Percentiles rank a stretch among this genome's conserved stretches.
phyloP scores from a whole-genome alignment of 2,329 filamentous ascomycete species.

The Monosporascus sp. region DNA sequence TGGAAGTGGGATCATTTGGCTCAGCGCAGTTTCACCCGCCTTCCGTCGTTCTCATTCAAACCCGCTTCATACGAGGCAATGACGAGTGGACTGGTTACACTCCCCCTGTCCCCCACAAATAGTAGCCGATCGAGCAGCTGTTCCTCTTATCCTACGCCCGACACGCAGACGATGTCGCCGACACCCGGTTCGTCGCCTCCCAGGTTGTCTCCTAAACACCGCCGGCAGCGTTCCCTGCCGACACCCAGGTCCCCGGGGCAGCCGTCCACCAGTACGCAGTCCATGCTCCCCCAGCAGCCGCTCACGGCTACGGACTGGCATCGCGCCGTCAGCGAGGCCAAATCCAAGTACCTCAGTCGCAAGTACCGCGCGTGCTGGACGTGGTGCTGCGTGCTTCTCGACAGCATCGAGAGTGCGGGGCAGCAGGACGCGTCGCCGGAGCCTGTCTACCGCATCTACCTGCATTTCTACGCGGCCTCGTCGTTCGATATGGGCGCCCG shows the following conservation, averaged over 20 bases:
- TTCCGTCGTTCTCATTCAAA: background rate
- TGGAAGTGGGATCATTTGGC: constrained; percentile 2
- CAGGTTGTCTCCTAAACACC: constrained; percentile 10
- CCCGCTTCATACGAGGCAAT: background rate
- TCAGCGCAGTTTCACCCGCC: constrained; percentile 1
- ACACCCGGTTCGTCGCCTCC: background rate
- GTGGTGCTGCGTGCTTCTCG: constrained; percentile 48
- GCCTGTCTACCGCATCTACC: constrained; percentile 51
- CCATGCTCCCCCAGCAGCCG: constrained; percentile 30
- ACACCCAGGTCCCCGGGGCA: constrained; percentile 15
- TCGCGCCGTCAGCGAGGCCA: constrained; percentile 45
- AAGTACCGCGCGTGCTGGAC: constrained; percentile 49
- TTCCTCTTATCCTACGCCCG: constrained; percentile 1
- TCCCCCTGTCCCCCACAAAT: constrained; percentile 16
- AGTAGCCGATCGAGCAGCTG: constrained; percentile 7
- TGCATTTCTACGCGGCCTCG: constrained; percentile 58
- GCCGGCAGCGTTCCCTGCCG: constrained; percentile 24
- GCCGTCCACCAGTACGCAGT: constrained; percentile 16
- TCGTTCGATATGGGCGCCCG: constrained; percentile 53
- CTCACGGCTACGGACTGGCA: constrained; percentile 47
- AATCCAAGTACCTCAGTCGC: constrained; percentile 45
- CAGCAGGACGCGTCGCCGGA: constrained; percentile 31
- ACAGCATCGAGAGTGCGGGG: constrained; percentile 32
- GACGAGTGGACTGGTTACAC: constrained; percentile 23
- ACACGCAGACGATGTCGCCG: constrained; percentile 8